Base-by-base conservation (phyloP, 2,329 filamentous ascomycete species). In the Pleoardoris graminearum region DNA sequence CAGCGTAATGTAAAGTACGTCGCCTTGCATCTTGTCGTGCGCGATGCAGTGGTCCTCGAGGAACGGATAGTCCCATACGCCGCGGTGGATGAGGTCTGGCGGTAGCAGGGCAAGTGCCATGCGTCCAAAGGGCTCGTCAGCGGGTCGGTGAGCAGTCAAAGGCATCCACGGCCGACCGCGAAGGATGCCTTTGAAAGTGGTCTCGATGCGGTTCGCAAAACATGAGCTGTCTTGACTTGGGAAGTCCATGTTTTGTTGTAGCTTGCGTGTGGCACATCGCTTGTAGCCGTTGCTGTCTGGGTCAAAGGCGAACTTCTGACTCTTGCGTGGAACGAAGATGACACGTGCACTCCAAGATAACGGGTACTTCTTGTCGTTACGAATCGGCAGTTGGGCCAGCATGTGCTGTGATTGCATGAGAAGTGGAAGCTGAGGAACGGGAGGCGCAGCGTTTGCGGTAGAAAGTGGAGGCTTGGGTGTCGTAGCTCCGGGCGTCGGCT, bases 11-110 rank as follows among this genome's bases (percentile, higher is more conserved):
- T 74, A 75, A 16, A 76, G 68, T 14, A 76, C 49, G 47, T 76
- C 72, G 25, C 73, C 73, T 35, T 72, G 71, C 64, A 74, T 65
- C 57, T 76, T 75, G 59, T 76, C 73, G 55, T 74, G 71, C 8
- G 71, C 68, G 37, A 75, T 70, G 53, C 73, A 76, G 51, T 75
- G 71, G 27, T 74, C 67, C 32, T 75, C 73, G 21, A 76, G 60
- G 51, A 75, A 76, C 3, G 67, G 63, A 38, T 72, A 72, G 45
- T 75, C 70, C 73, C 73, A 76, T 3, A 73, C 62, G 36, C 65
- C 61, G n/a, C 65, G 63, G 38, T 69, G 62, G 29, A 67, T 54
- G 33, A 71, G 63, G 33, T 74, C 68, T 16, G 63, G 59, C 1
- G 70, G 66, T 1, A 76, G 64, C 21, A 67, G 57, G 3, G 63